Evolutionary conservation across 768 basidiomycete species (phyloP), one percentile per base, ranked within the genome.

Genomic region (Filobasidium floriforme): DNA sequence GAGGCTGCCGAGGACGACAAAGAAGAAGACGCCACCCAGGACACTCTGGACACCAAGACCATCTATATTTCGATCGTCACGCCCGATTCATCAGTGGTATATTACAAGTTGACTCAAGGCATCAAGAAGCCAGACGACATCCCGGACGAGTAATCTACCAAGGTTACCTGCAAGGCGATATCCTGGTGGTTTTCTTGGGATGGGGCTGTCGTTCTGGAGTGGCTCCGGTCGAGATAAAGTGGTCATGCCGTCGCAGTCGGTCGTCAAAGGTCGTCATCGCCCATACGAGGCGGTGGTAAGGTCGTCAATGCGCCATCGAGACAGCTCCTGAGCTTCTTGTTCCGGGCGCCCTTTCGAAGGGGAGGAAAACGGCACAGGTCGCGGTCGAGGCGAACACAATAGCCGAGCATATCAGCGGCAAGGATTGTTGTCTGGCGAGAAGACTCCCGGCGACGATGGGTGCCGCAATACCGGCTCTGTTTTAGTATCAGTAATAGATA

Each of bases 41-140:
- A 61, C 7, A 41, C 49, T 14, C 49, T 78, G 3, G 77, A 78
- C 62, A 68, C 62, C 49, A 73, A 75, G 29, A 75, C 71, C 49
- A 63, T 78, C 37, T 78, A 76, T 62, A 68, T 74, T 15, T 74
- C 74, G 4, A 75, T 78, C 28, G 71, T 71, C 11, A 73, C 75
- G 3, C 67, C 70, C 3, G 77, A 78, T 59, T 74, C 73, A 2
- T 76, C 75, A 0, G 73, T 76, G 0, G 77, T 78, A 0, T 78
- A 78, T 63, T 78, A 78, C 63, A 76, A 75, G 60, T 61, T 78
- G 11, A 68, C 70, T 10, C 76, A 74, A 61, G 77, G 77, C 7
- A 76, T 78, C 64, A 76, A 76, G 68, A 78, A 78, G 60, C 77
- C 77, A 7, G 71, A 72, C 41, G 77, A 78, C 69, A 72, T 78